phyloP scores from a whole-genome alignment of 192 early-diverging fungal species.

The Glomus cerebriforme region DNA sequence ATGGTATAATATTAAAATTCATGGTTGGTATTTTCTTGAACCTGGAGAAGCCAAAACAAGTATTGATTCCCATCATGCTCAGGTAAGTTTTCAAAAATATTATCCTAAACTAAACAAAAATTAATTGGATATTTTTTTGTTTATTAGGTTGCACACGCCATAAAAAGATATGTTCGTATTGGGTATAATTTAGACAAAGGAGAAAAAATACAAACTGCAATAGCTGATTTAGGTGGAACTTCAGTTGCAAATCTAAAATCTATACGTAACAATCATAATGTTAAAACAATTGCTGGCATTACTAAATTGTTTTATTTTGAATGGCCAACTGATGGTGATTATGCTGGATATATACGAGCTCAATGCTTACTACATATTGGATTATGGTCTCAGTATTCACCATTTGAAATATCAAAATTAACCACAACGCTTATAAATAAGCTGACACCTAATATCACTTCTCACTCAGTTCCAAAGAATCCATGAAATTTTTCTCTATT shows the following conservation, averaged over 20 bases:
- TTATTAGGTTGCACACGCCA: background rate
- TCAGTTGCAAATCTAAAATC: constrained; percentile 5
- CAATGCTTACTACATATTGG: too few species aligned
- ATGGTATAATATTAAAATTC: constrained; percentile 2
- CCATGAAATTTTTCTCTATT: background rate
- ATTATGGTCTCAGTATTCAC: too few species aligned
- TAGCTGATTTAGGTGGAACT: background rate
- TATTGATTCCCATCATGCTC: too few species aligned
- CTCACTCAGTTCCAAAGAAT: background rate
- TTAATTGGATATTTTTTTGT: too few species aligned
- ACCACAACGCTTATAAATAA: background rate
- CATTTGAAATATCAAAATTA: too few species aligned
- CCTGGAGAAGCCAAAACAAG: background rate
- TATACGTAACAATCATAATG: background rate
- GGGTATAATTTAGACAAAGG: constrained; percentile 1
- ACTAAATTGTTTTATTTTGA: constrained; percentile 16
- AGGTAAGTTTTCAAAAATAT: too few species aligned
- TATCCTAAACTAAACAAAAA: too few species aligned
- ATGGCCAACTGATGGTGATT: background rate
- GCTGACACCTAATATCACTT: background rate
- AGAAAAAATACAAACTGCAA: constrained; percentile 18
- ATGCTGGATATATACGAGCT: too few species aligned
- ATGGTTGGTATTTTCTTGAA: background rate
- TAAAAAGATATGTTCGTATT: constrained; percentile 15
- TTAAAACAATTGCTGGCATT: constrained; percentile 5